A percentile compares a stretch with the other conserved stretches of the same genome.
Conservation (phyloP, 73 alveolate species). For the Paramecium bursaria region DNA sequence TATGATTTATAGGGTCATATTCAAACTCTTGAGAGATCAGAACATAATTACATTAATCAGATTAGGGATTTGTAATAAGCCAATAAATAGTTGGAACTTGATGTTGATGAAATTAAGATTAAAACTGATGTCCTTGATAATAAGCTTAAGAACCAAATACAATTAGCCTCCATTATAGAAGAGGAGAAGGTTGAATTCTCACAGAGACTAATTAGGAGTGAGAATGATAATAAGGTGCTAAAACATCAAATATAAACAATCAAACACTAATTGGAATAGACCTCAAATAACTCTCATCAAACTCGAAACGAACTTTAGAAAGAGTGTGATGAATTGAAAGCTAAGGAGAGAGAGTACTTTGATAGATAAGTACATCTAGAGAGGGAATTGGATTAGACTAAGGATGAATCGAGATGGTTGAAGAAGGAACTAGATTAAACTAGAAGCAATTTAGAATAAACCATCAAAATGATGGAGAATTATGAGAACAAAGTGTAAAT, state of each 20-base stretch:
- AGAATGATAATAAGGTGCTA: constrained; percentile 17
- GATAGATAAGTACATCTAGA: constrained; percentile 47
- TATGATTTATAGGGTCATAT: constrained; percentile 6
- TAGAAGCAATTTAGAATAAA: constrained; percentile 52
- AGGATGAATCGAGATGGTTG: constrained; percentile 14
- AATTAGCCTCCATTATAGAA: not conserved
- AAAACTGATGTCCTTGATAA: constrained; percentile 8
- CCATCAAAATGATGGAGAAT: constrained; percentile 58
- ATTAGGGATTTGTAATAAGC: not conserved
- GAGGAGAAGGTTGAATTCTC: constrained; percentile 41
- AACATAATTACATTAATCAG: constrained; percentile 17
- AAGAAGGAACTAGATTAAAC: constrained; percentile 51
- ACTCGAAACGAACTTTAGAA: not conserved
- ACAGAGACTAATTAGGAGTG: constrained; percentile 22
- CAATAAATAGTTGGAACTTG: constrained; percentile 11
- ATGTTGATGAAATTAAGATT: constrained; percentile 5
- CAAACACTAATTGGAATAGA: not conserved
- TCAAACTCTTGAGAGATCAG: not conserved
- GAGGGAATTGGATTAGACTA: constrained; percentile 36
- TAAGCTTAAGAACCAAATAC: constrained; percentile 16
- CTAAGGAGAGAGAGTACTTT: constrained; percentile 10
- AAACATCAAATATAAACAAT: constrained; percentile 9
- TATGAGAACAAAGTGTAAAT: constrained; percentile 19
- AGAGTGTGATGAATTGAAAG: not conserved
- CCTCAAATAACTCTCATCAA: not conserved